phyloP scores from a whole-genome alignment of 208 protist genomes.

The Trypanosoma avium region DNA sequence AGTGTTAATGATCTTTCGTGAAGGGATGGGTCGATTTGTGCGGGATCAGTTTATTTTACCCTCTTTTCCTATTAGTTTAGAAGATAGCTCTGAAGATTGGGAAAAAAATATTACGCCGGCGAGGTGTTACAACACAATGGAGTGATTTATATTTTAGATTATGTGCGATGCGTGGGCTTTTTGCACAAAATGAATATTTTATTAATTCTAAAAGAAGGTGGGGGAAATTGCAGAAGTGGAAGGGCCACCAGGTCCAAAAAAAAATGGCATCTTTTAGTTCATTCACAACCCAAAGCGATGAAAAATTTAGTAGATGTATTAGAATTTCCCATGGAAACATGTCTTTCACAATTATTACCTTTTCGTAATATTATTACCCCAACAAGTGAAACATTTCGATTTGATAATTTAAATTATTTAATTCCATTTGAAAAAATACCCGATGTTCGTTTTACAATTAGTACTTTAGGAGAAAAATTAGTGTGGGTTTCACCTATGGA shows the following conservation, averaged over 20 bases:
- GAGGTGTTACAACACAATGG: slow-evolving; percentile 69
- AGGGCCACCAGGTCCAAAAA: slow-evolving; percentile 74
- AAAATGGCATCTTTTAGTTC: slow-evolving; percentile 78
- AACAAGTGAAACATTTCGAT: slow-evolving; percentile 81
- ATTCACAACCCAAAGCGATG: slow-evolving; percentile 65
- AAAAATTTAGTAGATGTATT: slow-evolving; percentile 76
- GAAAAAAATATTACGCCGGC: slow-evolving; percentile 63
- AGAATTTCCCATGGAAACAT: slow-evolving; percentile 84
- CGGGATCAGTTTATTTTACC: slow-evolving; percentile 87
- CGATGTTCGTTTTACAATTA: slow-evolving; percentile 78
- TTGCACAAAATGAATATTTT: slow-evolving; percentile 74
- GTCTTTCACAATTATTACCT: slow-evolving; percentile 61
- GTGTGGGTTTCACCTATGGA: slow-evolving; percentile 91
- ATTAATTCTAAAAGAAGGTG: slow-evolving; percentile 80
- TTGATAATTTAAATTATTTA: slow-evolving; percentile 76
- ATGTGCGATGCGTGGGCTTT: slow-evolving; percentile 73
- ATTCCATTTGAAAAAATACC: slow-evolving; percentile 76
- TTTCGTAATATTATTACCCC: slow-evolving; percentile 81
- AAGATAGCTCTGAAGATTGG: slow-evolving; percentile 80
- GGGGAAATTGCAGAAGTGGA: slow-evolving; percentile 83
- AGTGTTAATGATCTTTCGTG: slow-evolving; percentile 85
- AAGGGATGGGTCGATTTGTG: slow-evolving; percentile 63
- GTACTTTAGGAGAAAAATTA: slow-evolving; percentile 65
- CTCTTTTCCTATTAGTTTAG: slow-evolving; percentile 56
- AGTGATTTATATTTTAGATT: slow-evolving; percentile 68